Conservation (phyloP, 192 early-diverging fungal species). For the Coemansia sp. region DNA sequence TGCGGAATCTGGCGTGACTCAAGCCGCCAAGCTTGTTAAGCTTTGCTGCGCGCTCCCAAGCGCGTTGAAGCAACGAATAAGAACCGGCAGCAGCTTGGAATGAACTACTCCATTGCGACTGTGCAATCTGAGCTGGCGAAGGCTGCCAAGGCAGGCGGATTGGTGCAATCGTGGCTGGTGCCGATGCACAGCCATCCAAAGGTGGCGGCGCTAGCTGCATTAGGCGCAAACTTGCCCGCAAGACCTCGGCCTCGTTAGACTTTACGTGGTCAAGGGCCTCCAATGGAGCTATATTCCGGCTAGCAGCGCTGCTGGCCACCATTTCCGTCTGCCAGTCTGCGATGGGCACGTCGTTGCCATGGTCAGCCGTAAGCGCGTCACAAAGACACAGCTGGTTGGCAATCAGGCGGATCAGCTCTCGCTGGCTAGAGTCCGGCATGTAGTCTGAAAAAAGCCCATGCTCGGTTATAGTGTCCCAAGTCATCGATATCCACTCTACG, state of each 20-base stretch:
- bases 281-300: constrained; percentile 12
- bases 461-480: constrained; percentile 28
- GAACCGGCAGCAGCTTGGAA: constrained; percentile 20
- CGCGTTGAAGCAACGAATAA: constrained; percentile 21
- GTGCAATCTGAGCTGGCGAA: constrained; percentile 5
- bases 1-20: constrained; percentile 55
- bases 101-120: constrained; percentile 25
- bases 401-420: constrained; percentile 33
- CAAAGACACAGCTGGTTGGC: constrained; percentile 27
- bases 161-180: constrained; percentile 33
- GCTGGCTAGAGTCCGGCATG: constrained; percentile 23
- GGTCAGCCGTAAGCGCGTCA: background rate
- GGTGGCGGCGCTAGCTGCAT: constrained; percentile 3
- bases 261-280: constrained; percentile 19
- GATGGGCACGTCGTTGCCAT: too few species aligned
- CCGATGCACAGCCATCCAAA: background rate
- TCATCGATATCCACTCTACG: constrained; percentile 26
- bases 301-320: background rate
- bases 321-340: constrained; percentile 7
- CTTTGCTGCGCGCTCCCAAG: constrained; percentile 14
- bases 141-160: constrained; percentile 28
- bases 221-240: constrained; percentile 17
- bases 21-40: background rate
- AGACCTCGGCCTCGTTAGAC: constrained; percentile 29
- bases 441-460: constrained; percentile 1